Evolutionary conservation across 2,329 filamentous ascomycete genomes (phyloP).

Genomic region (Trichoderma pleuroti): DNA sequence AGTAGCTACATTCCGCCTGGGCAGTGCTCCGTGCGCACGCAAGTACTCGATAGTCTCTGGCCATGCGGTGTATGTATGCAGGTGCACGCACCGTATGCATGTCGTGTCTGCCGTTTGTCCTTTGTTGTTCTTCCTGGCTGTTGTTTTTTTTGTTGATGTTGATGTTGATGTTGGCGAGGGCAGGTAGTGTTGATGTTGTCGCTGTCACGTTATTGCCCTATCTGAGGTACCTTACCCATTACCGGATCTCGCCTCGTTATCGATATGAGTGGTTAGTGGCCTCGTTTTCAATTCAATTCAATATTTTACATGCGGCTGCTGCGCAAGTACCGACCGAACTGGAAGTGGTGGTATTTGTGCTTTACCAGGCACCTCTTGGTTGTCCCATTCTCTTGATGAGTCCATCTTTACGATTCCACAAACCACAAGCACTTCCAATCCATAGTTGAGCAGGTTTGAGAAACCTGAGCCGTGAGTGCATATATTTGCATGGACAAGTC

Average conservation of each 20-base stretch:
- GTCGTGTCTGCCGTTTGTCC: neutral
- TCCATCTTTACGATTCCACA: neutral
- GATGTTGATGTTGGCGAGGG: neutral
- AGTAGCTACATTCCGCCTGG: neutral
- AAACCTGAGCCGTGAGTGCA: neutral
- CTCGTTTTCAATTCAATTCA: neutral
- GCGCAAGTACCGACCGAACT: neutral
- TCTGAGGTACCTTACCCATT: neutral
- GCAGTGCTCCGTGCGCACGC: neutral
- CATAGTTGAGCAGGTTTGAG: neutral
- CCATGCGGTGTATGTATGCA: slow-evolving; percentile 1
- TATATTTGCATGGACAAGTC: neutral
- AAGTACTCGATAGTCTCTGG: slow-evolving; percentile 1
- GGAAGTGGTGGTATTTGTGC: neutral
- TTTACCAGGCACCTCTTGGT: neutral
- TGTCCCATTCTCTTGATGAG: neutral
- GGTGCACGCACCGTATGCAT: slow-evolving; percentile 3
- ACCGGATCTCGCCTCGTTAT: slow-evolving; percentile 9
- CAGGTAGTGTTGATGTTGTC: neutral
- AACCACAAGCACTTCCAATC: neutral
- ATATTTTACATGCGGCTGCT: neutral
- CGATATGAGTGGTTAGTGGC: neutral
- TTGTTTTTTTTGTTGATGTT: neutral
- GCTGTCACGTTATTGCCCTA: slow-evolving; percentile 4
- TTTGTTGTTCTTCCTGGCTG: neutral